phyloP scores from a whole-genome alignment of 73 alveolate species.

The Paramecium octaurelia region DNA sequence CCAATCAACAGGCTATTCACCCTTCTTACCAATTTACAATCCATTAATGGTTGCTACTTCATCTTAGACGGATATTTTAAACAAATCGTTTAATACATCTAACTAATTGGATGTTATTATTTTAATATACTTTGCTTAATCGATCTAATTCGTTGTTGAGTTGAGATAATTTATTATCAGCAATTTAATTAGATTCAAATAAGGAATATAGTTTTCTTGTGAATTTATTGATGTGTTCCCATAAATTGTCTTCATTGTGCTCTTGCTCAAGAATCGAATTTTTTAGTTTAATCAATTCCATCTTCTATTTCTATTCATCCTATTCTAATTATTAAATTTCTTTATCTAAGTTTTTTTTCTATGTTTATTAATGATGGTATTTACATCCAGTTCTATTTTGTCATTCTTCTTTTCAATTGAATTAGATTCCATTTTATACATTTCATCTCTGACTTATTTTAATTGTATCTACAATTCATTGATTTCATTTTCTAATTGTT shows the following conservation, averaged over 20 bases:
- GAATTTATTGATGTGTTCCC: slow-evolving; percentile 29
- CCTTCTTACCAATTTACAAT: slow-evolving; percentile 5
- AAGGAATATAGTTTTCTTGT: slow-evolving; percentile 12
- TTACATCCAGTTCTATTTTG: not conserved
- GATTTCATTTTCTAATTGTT: not conserved
- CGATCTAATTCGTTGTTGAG: slow-evolving; percentile 21
- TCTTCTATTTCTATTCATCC: not conserved
- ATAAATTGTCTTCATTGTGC: slow-evolving; percentile 10
- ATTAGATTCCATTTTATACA: not conserved
- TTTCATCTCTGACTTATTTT: not conserved
- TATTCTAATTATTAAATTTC: not conserved
- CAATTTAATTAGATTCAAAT: slow-evolving; percentile 9
- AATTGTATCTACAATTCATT: not conserved
- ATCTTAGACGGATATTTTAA: slow-evolving; percentile 28
- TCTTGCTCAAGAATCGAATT: not conserved
- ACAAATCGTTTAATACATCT: slow-evolving; percentile 28
- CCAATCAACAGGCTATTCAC: slow-evolving; percentile 32
- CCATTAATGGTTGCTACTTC: slow-evolving; percentile 23
- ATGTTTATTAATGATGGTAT: not conserved
- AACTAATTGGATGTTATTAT: not conserved
- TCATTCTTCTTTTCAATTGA: not conserved
- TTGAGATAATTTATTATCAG: slow-evolving; percentile 22
- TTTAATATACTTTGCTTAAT: not conserved
- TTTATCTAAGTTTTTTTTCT: slow-evolving; percentile 8
- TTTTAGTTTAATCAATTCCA: not conserved